phyloP scores from a whole-genome alignment of 164 flowering plant genomes.

The Sedum album region DNA sequence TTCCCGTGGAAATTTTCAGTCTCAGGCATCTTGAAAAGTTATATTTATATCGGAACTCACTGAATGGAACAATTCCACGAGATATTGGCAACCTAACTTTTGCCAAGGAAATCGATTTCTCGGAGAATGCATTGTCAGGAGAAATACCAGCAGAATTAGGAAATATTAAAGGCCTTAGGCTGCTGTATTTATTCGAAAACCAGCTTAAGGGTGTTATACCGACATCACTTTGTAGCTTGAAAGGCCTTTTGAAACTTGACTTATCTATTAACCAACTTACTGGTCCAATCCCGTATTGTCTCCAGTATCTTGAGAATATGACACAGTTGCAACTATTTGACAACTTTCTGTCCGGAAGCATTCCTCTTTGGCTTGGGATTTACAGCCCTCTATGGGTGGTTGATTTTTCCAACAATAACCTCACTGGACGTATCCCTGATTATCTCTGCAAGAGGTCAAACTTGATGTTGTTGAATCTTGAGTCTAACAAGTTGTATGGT shows the following conservation, averaged over 20 bases:
- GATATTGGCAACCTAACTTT: slow-evolving; percentile 72
- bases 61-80: slow-evolving; percentile 80
- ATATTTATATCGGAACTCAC: slow-evolving; percentile 65
- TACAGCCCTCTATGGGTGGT: slow-evolving; percentile 75
- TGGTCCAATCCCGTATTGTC: slow-evolving; percentile 69
- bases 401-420: slow-evolving; percentile 67
- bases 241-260: slow-evolving; percentile 40
- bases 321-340: slow-evolving; percentile 66
- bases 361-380: slow-evolving; percentile 74
- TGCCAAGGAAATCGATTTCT: slow-evolving; percentile 74
- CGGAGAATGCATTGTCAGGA: slow-evolving; percentile 67
- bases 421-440: slow-evolving; percentile 70
- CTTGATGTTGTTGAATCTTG: slow-evolving; percentile 59
- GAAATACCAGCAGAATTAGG: slow-evolving; percentile 71
- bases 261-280: slow-evolving; percentile 44
- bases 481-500: slow-evolving; percentile 64
- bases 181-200: slow-evolving; percentile 74
- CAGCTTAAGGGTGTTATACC: slow-evolving; percentile 79
- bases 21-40: slow-evolving; percentile 41
- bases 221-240: slow-evolving; percentile 47
- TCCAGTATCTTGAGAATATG: slow-evolving; percentile 59
- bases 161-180: slow-evolving; percentile 39
- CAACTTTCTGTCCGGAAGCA: slow-evolving; percentile 57
- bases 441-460: slow-evolving; percentile 53
- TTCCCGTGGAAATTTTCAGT: slow-evolving; percentile 66